Evolutionary conservation across 768 basidiomycete species (phyloP).

Genomic region (Suillus weaverae): DNA sequence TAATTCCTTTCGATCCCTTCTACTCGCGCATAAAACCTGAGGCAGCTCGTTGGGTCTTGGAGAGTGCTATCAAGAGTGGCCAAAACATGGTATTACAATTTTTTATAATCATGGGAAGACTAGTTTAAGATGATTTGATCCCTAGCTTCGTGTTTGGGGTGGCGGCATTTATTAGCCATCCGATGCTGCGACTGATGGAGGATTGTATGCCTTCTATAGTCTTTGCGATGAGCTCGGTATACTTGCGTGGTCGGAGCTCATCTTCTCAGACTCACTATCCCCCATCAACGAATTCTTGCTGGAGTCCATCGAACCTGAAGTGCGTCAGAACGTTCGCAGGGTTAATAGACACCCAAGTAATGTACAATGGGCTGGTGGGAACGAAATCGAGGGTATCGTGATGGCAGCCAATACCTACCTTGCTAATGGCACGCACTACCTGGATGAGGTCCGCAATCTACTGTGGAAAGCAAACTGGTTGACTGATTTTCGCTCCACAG

Average conservation of each 20-base stretch:
- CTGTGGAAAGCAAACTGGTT: neutral
- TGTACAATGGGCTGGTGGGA: constrained; percentile 61
- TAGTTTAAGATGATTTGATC: neutral
- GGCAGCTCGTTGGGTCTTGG: constrained; percentile 53
- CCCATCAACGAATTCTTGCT: constrained; percentile 56
- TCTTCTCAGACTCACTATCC: constrained; percentile 57
- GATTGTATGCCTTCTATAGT: constrained; percentile 56
- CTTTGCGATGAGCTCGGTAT: constrained; percentile 62
- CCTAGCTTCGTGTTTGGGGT: constrained; percentile 58
- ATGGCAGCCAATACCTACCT: constrained; percentile 35
- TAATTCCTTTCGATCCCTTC: constrained; percentile 64
- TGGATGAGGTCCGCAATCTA: constrained; percentile 44
- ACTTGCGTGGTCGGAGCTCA: constrained; percentile 61
- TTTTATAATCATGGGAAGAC: constrained; percentile 12
- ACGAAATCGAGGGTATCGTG: constrained; percentile 60
- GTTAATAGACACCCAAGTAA: constrained; percentile 58
- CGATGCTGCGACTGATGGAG: constrained; percentile 37
- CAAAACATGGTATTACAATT: constrained; percentile 52
- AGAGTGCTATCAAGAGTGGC: constrained; percentile 53
- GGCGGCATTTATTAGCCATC: constrained; percentile 56
- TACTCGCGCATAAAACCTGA: constrained; percentile 52
- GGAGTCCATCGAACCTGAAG: constrained; percentile 52
- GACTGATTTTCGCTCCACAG: constrained; percentile 23
- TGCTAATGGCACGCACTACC: constrained; percentile 45
- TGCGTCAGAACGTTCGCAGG: constrained; percentile 56